A percentile compares a stretch with the other conserved stretches of the same genome.
Conservation (phyloP, 129 eudicot species). For the Escallonia herrerae region DNA sequence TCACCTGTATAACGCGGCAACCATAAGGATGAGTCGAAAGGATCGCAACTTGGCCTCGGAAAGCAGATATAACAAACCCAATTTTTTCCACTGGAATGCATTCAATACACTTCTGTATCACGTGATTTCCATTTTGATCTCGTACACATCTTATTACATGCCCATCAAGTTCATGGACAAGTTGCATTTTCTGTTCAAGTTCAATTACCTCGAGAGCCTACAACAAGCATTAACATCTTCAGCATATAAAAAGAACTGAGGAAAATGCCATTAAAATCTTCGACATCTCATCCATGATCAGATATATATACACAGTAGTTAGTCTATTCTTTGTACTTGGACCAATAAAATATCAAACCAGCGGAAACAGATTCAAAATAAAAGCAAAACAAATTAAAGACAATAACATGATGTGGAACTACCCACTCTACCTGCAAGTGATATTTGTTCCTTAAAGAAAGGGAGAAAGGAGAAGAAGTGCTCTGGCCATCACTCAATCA, state of each 20-base stretch:
- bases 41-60: slow-evolving; percentile 30
- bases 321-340: no score
- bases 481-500: no score
- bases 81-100: slow-evolving; percentile 33
- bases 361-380: no score
- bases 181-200: slow-evolving; percentile 33
- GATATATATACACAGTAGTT: no score
- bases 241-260: not conserved
- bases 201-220: slow-evolving; percentile 56
- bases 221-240: not conserved
- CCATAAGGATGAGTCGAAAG: slow-evolving; percentile 59
- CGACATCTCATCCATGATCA: no score
- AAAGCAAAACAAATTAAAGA: no score
- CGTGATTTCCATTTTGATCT: slow-evolving; percentile 64
- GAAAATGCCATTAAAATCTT: not conserved
- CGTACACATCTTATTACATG: slow-evolving; percentile 45
- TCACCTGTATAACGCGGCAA: slow-evolving; percentile 65
- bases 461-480: no score
- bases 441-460: no score
- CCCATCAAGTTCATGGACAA: slow-evolving; percentile 46
- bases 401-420: no score
- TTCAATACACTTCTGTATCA: slow-evolving; percentile 56
- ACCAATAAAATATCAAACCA: no score
- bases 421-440: no score
- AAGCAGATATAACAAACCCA: slow-evolving; percentile 36